phyloP scores from a whole-genome alignment of 805 yeast genomes.

The Pichia nanzhaoensis region DNA sequence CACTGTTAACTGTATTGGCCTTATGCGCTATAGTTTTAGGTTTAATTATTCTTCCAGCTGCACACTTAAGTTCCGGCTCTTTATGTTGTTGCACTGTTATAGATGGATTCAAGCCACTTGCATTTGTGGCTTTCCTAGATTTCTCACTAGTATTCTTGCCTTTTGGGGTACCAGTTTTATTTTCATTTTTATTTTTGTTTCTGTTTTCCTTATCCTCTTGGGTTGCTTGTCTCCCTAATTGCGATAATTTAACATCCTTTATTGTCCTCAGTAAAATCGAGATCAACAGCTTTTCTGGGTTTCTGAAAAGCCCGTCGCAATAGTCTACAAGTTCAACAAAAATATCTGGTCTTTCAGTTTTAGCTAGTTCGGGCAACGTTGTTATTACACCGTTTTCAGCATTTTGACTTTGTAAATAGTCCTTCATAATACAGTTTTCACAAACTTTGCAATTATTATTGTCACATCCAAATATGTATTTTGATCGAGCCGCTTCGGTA shows the following conservation, averaged over 20 bases:
- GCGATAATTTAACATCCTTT: too few species aligned
- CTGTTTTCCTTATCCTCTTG: too few species aligned
- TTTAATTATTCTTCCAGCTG: too few species aligned
- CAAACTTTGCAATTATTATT: conserved; percentile 1
- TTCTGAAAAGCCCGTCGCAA: background rate
- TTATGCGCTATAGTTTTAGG: too few species aligned
- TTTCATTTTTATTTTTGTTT: background rate
- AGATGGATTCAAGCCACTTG: too few species aligned
- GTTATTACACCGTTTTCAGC: background rate
- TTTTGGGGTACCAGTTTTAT: background rate
- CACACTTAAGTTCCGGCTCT: too few species aligned
- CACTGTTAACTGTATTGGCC: too few species aligned
- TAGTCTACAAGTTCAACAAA: background rate
- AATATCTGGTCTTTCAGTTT: background rate
- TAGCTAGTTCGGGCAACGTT: background rate
- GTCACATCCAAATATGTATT: conserved; percentile 2
- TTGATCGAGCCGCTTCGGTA: background rate
- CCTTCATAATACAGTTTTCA: background rate
- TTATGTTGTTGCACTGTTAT: too few species aligned
- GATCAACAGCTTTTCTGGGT: background rate
- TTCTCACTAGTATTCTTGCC: background rate
- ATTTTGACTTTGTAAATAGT: background rate
- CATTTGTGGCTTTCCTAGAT: too few species aligned
- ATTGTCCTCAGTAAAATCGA: too few species aligned
- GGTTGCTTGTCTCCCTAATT: too few species aligned